Conservation (phyloP, 1,284 basidiomycete genomes). For the Puccinia horiana region DNA sequence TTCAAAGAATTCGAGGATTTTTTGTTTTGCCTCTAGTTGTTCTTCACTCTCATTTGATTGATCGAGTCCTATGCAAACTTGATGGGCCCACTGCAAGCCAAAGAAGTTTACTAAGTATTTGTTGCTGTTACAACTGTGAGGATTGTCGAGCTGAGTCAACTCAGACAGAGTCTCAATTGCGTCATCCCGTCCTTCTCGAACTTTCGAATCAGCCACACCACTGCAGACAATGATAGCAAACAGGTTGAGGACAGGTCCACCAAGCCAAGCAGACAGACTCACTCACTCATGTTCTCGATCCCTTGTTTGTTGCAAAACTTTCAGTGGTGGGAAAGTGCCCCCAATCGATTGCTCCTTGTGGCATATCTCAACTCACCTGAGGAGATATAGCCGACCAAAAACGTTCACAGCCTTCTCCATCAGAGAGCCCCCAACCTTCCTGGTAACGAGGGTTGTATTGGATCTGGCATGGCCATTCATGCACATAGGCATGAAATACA, state of each 20-base stretch:
- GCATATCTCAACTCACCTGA: conserved; percentile 18
- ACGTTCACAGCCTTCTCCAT: conserved; percentile 14
- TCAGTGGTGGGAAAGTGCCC: neutral
- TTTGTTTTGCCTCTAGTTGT: neutral
- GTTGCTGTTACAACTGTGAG: neutral
- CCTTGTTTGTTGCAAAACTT: neutral
- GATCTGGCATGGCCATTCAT: conserved; percentile 18
- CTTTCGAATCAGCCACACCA: neutral
- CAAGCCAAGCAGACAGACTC: no score
- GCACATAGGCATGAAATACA: conserved; percentile 28
- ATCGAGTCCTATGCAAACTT: neutral
- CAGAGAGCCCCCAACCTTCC: neutral
- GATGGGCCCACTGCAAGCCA: neutral
- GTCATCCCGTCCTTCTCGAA: neutral
- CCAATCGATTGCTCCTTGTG: no score
- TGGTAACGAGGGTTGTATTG: conserved; percentile 8
- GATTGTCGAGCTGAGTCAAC: neutral
- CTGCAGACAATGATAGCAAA: no score
- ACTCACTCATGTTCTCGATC: no score
- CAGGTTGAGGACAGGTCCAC: no score
- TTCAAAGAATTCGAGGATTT: neutral
- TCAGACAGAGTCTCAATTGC: neutral
- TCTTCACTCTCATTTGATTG: no score
- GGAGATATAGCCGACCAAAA: neutral
- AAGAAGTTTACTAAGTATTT: neutral